phyloP scores from a whole-genome alignment of 78 protist genomes.

The Dictyostelium capitatum region DNA sequence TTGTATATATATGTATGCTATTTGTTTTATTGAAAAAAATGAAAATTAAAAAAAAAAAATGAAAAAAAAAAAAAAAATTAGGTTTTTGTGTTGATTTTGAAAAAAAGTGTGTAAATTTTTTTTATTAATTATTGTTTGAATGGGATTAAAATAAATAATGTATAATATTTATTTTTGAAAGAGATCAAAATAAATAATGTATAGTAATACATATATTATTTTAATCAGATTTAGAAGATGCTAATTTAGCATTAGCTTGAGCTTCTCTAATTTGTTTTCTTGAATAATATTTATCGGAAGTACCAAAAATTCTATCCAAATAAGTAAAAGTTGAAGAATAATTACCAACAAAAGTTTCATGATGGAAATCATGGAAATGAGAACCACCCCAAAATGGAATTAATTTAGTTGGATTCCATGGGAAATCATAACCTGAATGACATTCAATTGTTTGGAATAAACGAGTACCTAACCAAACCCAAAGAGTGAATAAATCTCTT shows the following conservation, averaged over 20 bases:
- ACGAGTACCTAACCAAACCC: conserved; percentile 76
- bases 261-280: neutral
- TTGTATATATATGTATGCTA: neutral
- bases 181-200: too few relatives aligned
- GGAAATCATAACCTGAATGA: conserved; percentile 85
- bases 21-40: neutral
- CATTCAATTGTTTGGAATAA: conserved; percentile 81
- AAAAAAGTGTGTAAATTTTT: too few relatives aligned
- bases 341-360: conserved; percentile 78
- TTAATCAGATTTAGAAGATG: neutral
- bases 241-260: neutral
- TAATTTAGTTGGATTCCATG: conserved; percentile 52
- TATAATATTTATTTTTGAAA: too few relatives aligned
- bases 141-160: too few relatives aligned
- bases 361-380: conserved; percentile 86
- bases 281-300: conserved; percentile 53
- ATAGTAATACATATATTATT: too few relatives aligned
- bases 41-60: neutral
- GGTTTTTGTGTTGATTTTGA: too few relatives aligned
- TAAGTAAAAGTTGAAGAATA: conserved; percentile 79
- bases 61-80: neutral
- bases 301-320: conserved; percentile 63
- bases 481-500: conserved; percentile 72
- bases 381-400: conserved; percentile 89
- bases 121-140: too few relatives aligned